Evolutionary conservation across 1,139 yeast species (phyloP), one percentile per base, ranked within the genome.

Genomic region (Protomyces inundatus): DNA sequence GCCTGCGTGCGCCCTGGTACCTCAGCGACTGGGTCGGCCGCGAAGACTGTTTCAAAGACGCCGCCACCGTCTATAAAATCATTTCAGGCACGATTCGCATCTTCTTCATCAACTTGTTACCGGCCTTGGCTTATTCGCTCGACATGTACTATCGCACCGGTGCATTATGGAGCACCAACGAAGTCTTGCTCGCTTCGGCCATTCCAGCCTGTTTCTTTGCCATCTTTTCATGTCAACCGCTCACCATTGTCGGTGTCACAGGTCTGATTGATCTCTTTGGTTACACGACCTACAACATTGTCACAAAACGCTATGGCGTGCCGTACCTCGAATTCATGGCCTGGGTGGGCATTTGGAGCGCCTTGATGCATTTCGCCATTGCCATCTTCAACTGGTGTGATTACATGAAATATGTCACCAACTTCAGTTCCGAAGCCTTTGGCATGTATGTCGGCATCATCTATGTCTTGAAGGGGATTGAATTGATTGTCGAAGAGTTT

Each of bases 241-340:
- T 93, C 45, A 89, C 96, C 71, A 88, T 93, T 40, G 98, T 93
- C n/a, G 98, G 98, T 3, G 98, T 93, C 3, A 93, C 98, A 0
- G 96, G 62, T 1, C 98, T 98, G 0, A 86, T 93, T 12, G 79
- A 96, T 1, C 90, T 93, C 65, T 91, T 93, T 79, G 88, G 90
- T 73, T 90, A 90, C 71, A 91, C 98, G 0, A 93, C 93, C 0
- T 93, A 88, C 73, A 90, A 89, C 66, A 81, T 93, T 55, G 83
- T 93, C 39, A 79, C 78, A 52, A 86, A 88, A 0, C 70, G 73
- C 50, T 54, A 62, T 34, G 86, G 85, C 4, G 84, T 85, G 0
- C 87, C 88, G 0, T 93, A 83, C 73, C 89, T 93, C 74, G 90
- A 93, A 33, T 93, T 93, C 73, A 91, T 93, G 97, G 87, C 95